Evolutionary conservation across 176 grass and related monocot species (phyloP), one percentile per base, ranked within the genome.

Genomic region (Eragrostis curvula): DNA sequence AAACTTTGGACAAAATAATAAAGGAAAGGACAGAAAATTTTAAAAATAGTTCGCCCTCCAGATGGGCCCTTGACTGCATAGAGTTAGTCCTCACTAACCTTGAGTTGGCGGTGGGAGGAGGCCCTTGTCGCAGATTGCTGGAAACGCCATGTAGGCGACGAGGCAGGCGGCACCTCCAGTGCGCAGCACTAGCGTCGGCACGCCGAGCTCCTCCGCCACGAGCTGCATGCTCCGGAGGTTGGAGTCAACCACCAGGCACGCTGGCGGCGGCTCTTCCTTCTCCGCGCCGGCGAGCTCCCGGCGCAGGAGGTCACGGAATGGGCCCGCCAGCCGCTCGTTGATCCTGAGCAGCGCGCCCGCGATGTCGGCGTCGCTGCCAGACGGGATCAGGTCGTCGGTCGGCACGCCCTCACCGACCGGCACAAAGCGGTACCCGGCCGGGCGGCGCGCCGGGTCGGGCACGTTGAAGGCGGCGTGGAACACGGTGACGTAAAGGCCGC

Each of bases 401-500:
- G 60, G 5, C 42, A 32, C 58, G 58, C 16, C 75, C 3, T 53
- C 70, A 8, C 60, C 77, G 27, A 87, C 77, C 51, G 75, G 20
- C 9, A 80, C 76, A 14, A 58, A 46, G 36, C 46, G 66, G 42
- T 79, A 72, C 14, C 3, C 51, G 1, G 70, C n/a, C 7, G 84
- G 73, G 50, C 30, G 48, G 71, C 56, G 30, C 40, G 52, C 63
- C 6, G 74, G 68, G 47, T 79, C 88, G 11, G 63, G 76, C 23
- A 47, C 74, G 80, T 64, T 70, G 79, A 80, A 84, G 60, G 48
- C 15, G 28, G 49, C 46, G 80, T 84, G 85, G 74, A 91, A 79
- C 30, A 91, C 30, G 48, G 89, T 87, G 74, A 91, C 3, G 60
- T 4, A 68, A 17, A 91, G 68, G n/a, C 80, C 85, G 28, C 61